Evolutionary conservation across 1,284 basidiomycete genomes (phyloP), one percentile per base, ranked within the genome.

Genomic region (Stereum hirsutum): DNA sequence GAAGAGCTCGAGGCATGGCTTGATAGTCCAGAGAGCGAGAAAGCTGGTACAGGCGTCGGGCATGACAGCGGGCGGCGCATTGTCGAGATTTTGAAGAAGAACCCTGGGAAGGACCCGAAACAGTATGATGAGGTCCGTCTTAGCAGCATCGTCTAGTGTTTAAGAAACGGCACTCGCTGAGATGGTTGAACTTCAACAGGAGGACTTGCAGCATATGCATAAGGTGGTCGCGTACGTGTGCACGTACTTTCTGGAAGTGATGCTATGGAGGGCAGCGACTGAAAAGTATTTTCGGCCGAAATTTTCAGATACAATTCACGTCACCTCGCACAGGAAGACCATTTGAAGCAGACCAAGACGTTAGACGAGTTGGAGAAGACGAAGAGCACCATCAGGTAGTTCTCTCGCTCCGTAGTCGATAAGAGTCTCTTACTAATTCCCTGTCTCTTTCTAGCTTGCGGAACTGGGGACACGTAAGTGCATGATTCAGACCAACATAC

Each of bases 401-500:
- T 44, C 20, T 37, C 4, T 28, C 21, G 39, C 4, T 32, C 23
- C 31, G n/a, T 27, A 15, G 10, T 6, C 1, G 3, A 5, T 5
- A 14, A 12, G n/a, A 12, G 24, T 7, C 23, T 7, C 14, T 5
- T 14, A 11, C 27, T 31, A 7, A 32, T 31, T 3, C 24, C 5
- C 24, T 34, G 17, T 1, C 3, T 4, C 6, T 30, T 17, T 24
- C 23, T 32, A 63, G 61, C 39, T 40, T 64, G 41, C 60, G 57
- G 40, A 63, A 64, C 44, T 63, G 61, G 60, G 59, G 62, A 5
- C 62, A 64, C 49, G 62, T 63, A 39, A 47, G 61, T 51, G 0
- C 27, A 8, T 5, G 0, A 20, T 35, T 15, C 21, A 32, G 11
- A 28, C 14, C 15, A 17, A 19, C 14, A 10, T 14, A 8, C 24